Conservation (phyloP, 2,329 filamentous ascomycete genomes). For the Penicillium sp. region DNA sequence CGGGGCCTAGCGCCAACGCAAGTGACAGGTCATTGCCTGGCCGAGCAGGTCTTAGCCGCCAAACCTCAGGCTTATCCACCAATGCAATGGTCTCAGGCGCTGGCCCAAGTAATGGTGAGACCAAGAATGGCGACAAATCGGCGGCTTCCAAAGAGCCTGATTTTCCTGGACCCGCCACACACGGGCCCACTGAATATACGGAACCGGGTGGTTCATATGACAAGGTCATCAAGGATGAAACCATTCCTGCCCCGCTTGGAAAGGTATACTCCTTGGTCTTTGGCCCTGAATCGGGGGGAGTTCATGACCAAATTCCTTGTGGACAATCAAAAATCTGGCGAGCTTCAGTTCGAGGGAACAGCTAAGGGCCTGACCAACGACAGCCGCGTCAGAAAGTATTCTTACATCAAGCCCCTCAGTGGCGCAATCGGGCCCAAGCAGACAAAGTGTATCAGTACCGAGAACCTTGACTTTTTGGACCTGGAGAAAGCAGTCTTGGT, state of each 20-base stretch:
- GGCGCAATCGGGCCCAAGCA: constrained; percentile 84
- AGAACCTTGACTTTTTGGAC: constrained; percentile 80
- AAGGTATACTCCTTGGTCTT: constrained; percentile 90
- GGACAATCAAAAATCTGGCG: constrained; percentile 81
- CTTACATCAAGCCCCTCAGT: constrained; percentile 87
- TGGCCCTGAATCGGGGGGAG: constrained; percentile 69
- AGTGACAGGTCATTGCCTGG: constrained; percentile 49
- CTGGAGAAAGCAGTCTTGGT: constrained; percentile 83
- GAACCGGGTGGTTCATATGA: constrained; percentile 80
- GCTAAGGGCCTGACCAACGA: constrained; percentile 74
- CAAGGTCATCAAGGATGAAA: constrained; percentile 78
- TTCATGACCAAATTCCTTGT: constrained; percentile 88
- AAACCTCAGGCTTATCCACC: constrained; percentile 60
- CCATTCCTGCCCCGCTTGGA: constrained; percentile 81
- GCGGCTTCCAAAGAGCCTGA: constrained; percentile 50
- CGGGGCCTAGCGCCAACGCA: constrained; percentile 52
- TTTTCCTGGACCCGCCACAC: constrained; percentile 80
- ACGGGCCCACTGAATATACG: constrained; percentile 80
- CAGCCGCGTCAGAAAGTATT: constrained; percentile 70
- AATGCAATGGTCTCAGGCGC: constrained; percentile 37
- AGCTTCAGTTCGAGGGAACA: constrained; percentile 80
- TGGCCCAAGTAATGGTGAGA: constrained; percentile 34
- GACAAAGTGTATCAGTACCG: constrained; percentile 88
- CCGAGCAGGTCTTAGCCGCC: constrained; percentile 61
- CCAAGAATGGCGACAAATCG: constrained; percentile 52